Evolutionary conservation across 768 basidiomycete species (phyloP).

Genomic region (Suillus americanus): DNA sequence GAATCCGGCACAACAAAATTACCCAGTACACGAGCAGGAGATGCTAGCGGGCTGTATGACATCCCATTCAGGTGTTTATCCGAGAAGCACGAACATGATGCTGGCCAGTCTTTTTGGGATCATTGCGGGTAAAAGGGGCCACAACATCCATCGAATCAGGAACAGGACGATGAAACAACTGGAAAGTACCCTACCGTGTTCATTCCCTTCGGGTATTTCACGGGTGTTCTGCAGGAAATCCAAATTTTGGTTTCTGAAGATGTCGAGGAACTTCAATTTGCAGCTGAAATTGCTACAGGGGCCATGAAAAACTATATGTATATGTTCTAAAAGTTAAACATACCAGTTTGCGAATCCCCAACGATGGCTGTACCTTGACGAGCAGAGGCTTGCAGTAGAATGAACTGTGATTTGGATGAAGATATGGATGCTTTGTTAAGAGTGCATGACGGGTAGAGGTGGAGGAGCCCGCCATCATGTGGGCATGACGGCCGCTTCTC

Average conservation of each 20-base stretch:
- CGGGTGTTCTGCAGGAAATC: conserved; percentile 71
- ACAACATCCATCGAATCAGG: conserved; percentile 83
- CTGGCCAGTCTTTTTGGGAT: conserved; percentile 82
- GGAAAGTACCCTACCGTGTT: conserved; percentile 49
- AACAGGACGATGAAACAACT: conserved; percentile 78
- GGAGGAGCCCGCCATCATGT: neutral
- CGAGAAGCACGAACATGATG: conserved; percentile 89
- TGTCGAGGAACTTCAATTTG: conserved; percentile 87
- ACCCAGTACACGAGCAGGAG: no score
- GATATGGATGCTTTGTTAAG: neutral
- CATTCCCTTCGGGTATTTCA: conserved; percentile 37
- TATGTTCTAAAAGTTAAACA: conserved; percentile 18
- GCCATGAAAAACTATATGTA: neutral
- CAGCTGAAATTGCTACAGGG: conserved; percentile 88
- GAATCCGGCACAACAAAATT: no score
- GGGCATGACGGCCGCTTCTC: neutral
- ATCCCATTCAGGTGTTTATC: conserved; percentile 83
- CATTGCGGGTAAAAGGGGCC: conserved; percentile 49
- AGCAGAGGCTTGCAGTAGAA: conserved; percentile 11
- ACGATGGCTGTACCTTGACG: conserved; percentile 93
- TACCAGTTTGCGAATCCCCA: conserved; percentile 98
- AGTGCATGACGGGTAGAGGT: neutral
- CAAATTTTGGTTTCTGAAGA: conserved; percentile 94
- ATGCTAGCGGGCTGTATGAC: no score
- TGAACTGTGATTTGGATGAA: neutral